Base-by-base conservation (phyloP, 1,139 yeast species). In the Hansenula sp. region DNA sequence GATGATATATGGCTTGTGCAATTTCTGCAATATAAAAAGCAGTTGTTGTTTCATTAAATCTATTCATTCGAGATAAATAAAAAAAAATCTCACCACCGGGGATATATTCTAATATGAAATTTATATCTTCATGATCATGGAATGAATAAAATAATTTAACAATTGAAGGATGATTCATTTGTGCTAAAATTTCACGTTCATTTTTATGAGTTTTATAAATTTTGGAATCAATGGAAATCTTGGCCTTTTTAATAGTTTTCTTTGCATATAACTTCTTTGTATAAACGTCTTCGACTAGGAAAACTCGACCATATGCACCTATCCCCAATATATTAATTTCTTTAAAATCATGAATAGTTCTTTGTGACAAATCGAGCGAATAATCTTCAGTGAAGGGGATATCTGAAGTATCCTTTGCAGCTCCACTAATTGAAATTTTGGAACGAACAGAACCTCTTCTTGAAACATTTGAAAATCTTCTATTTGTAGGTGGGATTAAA, bases 51-150 rank as follows among this genome's bases (percentile, higher is more conserved):
- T 91, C 98, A 28, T 65, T 66, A 33, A 77, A 64, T 7, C 72
- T 66, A 24, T 66, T 65, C n/a, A 63, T 63, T 33, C 60, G 60
- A 31, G 82, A 80, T 54, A 91, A 70, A 65, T 91, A 96, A 50
- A 81, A 88, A 61, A 91, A 91, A 39, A 93, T 68, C 62, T 91
- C 99, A 10, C 99, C 99, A 17, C 99, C 99, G 41, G 93, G 96
- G 36, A 94, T 83, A 59, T 86, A 93, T 59, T 91, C 96, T 48
- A 91, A 67, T 29, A 91, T 79, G 47, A 91, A 66, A 61, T 91
- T 88, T 36, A 91, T 79, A 60, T 86, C 84, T 48, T 84, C 77
- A 41, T 77, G 70, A 62, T 91, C 98, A 67, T 91, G 98, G 57
- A 93, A 80, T 1, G 97, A 94, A 61, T 89, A 91, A 60, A 82